Evolutionary conservation across 1,284 basidiomycete species (phyloP).

Genomic region (Papiliotrema terrestris): DNA sequence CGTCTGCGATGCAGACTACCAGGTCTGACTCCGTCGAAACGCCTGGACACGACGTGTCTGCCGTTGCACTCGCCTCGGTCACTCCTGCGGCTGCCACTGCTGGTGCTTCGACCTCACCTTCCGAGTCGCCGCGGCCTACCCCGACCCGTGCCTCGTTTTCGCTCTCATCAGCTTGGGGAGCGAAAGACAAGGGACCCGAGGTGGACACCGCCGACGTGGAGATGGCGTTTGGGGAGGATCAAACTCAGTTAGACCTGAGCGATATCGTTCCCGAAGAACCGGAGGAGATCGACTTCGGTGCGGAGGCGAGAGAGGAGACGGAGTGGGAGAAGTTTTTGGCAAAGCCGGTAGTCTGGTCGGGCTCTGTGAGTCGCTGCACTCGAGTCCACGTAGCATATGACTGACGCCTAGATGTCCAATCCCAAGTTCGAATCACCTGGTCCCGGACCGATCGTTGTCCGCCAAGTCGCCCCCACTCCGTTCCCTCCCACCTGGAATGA

Average conservation of each 20-base stretch:
- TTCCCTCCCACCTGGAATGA: slow-evolving; percentile 14
- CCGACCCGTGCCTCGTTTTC: not conserved
- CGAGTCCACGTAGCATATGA: not conserved
- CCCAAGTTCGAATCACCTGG: slow-evolving; percentile 18
- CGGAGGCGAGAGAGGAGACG: slow-evolving; percentile 4
- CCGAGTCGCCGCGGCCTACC: not conserved
- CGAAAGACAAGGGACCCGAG: not conserved
- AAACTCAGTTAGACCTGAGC: slow-evolving; percentile 36
- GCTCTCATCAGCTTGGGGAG: slow-evolving; percentile 5
- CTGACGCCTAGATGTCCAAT: slow-evolving; percentile 24
- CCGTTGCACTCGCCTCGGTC: not conserved
- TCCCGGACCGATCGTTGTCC: slow-evolving; percentile 11
- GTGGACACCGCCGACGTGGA: not conserved
- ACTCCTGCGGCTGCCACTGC: not conserved
- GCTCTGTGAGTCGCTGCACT: slow-evolving; percentile 26
- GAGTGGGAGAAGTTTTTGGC: slow-evolving; percentile 19
- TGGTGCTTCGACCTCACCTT: not conserved
- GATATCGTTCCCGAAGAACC: slow-evolving; percentile 25
- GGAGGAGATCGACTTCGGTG: slow-evolving; percentile 8
- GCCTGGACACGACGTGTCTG: not conserved
- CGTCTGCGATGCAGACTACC: not conserved
- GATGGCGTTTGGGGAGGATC: slow-evolving; percentile 15
- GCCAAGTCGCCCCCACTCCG: slow-evolving; percentile 10
- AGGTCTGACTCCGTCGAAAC: not conserved
- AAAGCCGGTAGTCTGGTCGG: slow-evolving; percentile 28